These are phyloP conservation scores for Lasiodiplodia gonubiensis DNA, from an alignment of 2,329 filamentous ascomycete species.

Conservation along the genomic window DNA sequence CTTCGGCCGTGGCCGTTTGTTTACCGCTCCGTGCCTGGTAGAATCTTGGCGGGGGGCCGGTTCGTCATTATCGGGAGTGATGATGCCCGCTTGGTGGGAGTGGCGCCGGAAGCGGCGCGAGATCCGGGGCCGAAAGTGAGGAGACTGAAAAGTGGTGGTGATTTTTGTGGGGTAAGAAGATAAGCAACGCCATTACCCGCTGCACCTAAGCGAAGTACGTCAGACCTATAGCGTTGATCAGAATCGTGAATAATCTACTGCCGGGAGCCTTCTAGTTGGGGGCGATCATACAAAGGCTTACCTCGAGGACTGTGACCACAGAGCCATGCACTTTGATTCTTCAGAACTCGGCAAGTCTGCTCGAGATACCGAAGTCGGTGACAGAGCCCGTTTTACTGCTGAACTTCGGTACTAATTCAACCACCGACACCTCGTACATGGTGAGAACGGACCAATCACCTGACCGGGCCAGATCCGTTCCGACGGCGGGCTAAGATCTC, in stretches of 20 bases:
- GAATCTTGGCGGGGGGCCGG: background rate
- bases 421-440: conserved; percentile 1
- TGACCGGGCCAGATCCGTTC: conserved; percentile 13
- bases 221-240: background rate
- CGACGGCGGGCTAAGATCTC: background rate
- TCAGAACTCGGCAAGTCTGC: background rate
- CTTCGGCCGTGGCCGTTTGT: background rate
- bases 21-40: conserved; percentile 7
- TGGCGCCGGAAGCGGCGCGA: conserved; percentile 10
- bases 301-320: background rate
- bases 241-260: background rate
- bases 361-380: background rate
- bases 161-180: background rate
- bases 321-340: background rate
- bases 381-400: background rate
- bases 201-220: background rate
- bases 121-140: background rate
- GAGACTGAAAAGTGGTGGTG: background rate
- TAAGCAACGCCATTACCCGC: background rate
- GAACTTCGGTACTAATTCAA: background rate
- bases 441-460: background rate
- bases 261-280: background rate
- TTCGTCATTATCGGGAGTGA: background rate
- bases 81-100: background rate
- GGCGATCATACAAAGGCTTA: background rate